Conservation (phyloP, 2,329 filamentous ascomycete species). For the Stagonosporopsis vannaccii region DNA sequence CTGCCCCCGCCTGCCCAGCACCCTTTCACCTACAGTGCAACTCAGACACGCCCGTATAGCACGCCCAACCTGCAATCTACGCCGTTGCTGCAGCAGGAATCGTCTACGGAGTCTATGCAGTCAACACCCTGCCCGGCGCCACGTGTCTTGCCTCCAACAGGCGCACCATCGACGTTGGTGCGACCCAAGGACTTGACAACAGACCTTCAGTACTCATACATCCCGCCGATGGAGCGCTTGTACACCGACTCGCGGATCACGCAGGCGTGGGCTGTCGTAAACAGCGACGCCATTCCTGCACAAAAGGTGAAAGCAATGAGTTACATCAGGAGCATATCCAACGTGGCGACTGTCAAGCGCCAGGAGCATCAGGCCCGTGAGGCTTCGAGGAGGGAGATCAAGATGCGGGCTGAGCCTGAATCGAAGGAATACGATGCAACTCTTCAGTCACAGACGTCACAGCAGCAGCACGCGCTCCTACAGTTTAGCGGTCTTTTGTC, state of each 20-base stretch:
- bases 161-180: not conserved
- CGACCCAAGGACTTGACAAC: constrained; percentile 2
- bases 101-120: not conserved
- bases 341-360: not conserved
- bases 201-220: not conserved
- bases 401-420: not conserved
- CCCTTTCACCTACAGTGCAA: not conserved
- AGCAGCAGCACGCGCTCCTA: not conserved
- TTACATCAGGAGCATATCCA: constrained; percentile 1
- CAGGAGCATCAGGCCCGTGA: not conserved
- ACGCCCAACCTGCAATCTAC: not conserved
- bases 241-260: not conserved
- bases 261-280: constrained; percentile 4
- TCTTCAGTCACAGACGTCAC: not conserved
- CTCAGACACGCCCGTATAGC: not conserved
- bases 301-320: constrained; percentile 1
- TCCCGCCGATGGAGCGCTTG: not conserved
- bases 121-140: constrained; percentile 3
- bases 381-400: not conserved
- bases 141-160: not conserved
- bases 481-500: not conserved
- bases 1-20: not conserved
- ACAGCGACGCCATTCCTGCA: not conserved
- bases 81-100: not conserved
- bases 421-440: not conserved